Conservation (phyloP, 495 filamentous ascomycete genomes). For the Trichoderma asperelloides region DNA sequence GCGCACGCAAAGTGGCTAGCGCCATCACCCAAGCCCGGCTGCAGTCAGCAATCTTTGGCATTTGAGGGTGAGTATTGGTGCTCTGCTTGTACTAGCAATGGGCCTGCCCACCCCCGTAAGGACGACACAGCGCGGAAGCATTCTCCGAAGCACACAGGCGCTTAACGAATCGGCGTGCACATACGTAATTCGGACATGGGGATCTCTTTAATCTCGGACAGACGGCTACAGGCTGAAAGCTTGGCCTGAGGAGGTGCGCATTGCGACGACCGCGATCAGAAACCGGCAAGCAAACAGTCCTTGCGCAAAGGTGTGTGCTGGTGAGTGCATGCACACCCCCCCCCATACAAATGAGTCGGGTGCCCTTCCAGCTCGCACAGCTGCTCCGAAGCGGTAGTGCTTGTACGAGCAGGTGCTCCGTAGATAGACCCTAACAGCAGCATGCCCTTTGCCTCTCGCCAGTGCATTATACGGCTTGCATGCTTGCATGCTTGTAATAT, state of each 20-base stretch:
- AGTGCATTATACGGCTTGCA: too few species aligned
- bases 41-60: constrained; percentile 4
- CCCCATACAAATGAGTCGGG: background rate
- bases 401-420: background rate
- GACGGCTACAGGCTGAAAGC: background rate
- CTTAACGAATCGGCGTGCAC: background rate
- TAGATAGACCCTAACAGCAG: background rate
- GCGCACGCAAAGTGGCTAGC: background rate
- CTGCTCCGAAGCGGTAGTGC: background rate
- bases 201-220: background rate
- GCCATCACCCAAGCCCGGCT: background rate
- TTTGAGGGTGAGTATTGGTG: too few species aligned
- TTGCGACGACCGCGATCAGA: background rate
- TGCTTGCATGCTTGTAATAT: background rate
- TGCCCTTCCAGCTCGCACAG: background rate
- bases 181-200: constrained; percentile 4
- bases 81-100: too few species aligned
- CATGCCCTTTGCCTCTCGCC: too few species aligned
- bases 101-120: background rate
- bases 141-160: background rate
- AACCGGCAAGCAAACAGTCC: background rate
- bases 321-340: background rate
- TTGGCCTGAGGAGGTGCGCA: background rate
- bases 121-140: background rate
- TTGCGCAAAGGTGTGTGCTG: background rate